phyloP scores from a whole-genome alignment of 257 asterid genomes.

The Solanum clarkiae region DNA sequence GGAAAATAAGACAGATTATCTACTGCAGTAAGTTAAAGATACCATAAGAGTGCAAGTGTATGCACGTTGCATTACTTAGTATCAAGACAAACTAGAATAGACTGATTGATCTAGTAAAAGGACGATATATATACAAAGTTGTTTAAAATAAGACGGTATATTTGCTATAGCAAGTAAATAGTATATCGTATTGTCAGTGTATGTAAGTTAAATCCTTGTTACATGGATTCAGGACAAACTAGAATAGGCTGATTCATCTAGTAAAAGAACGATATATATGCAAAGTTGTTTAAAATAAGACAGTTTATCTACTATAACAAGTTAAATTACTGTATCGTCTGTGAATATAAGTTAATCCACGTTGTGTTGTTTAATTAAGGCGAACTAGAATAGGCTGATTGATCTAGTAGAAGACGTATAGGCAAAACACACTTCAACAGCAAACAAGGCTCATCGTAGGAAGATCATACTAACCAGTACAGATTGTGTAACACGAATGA shows the following conservation, averaged over 20 bases:
- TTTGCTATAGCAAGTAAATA: neutral
- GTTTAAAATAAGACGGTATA: neutral
- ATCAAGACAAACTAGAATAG: neutral
- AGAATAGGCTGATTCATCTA: neutral
- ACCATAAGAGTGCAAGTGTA: too few species aligned
- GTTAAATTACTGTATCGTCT: neutral
- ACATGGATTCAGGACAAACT: too few species aligned
- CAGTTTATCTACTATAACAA: neutral
- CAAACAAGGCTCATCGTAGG: neutral
- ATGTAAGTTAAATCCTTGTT: too few species aligned
- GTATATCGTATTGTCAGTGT: neutral
- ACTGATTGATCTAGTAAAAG: neutral
- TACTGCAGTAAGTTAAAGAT: neutral
- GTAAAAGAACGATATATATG: neutral
- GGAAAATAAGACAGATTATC: neutral
- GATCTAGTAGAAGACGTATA: too few species aligned
- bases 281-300: neutral
- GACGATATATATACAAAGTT: neutral
- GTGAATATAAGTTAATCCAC: neutral
- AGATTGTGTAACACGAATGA: slow-evolving; percentile 61
- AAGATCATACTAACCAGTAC: slow-evolving; percentile 50
- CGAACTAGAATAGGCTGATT: neutral
- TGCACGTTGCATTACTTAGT: neutral
- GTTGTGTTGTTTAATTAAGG: neutral
- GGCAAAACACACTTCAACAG: neutral